A percentile compares a stretch with the other conserved stretches of the same genome.
phyloP scores from a whole-genome alignment of 371 early-diverging fungal genomes.

The Rhizopus stolonifer region DNA sequence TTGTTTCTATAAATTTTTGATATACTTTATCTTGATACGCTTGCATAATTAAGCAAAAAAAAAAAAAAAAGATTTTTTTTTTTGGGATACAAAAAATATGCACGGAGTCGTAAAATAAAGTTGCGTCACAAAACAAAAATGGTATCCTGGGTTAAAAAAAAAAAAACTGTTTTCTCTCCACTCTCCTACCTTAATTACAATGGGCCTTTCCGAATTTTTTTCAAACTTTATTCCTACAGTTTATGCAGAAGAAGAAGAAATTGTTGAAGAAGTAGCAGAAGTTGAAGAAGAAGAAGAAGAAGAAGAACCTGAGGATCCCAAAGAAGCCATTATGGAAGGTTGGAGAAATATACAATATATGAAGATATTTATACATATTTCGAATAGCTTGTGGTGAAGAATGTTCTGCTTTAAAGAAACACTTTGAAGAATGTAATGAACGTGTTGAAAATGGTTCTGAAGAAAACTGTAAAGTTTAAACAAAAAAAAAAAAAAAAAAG shows the following conservation, averaged over 20 bases:
- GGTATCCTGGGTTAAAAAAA: too few species aligned
- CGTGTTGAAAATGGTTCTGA: slow-evolving; percentile 57
- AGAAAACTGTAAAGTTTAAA: slow-evolving; percentile 45
- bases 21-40: neutral
- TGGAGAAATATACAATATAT: neutral
- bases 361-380: neutral
- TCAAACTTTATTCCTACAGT: slow-evolving; percentile 50
- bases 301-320: too few species aligned
- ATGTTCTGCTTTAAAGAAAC: slow-evolving; percentile 51
- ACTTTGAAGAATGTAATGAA: slow-evolving; percentile 57
- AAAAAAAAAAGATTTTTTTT: neutral
- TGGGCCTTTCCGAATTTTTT: slow-evolving; percentile 53
- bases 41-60: neutral
- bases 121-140: too few species aligned
- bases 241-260: slow-evolving; percentile 41
- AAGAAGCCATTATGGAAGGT: slow-evolving; percentile 50
- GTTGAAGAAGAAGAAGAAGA: slow-evolving; percentile 27
- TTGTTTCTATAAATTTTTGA: neutral
- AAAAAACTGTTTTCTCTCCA: too few species aligned
- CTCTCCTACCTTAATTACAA: slow-evolving; percentile 18
- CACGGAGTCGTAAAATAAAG: neutral
- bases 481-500: neutral
- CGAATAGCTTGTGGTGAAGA: slow-evolving; percentile 43
- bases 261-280: slow-evolving; percentile 25
- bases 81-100: neutral